Conservation (phyloP, 2,329 filamentous ascomycete species). For the Talaromyces marneffei region DNA sequence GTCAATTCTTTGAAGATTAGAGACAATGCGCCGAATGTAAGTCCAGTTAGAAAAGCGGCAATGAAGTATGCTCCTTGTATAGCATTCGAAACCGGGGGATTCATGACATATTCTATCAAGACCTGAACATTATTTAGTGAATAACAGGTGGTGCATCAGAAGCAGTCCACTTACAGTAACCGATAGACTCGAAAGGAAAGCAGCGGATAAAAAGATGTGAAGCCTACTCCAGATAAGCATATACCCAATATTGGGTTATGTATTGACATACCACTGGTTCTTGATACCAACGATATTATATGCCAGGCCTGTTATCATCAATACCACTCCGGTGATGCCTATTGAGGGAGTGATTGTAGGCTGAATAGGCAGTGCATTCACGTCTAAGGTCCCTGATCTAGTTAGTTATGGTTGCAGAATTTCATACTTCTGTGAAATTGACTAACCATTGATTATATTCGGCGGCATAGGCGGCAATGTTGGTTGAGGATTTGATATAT, state of each 20-base stretch:
- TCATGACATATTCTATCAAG: slow-evolving; percentile 84
- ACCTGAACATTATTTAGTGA: slow-evolving; percentile 38
- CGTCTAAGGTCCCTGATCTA: slow-evolving; percentile 17
- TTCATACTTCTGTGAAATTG: not conserved
- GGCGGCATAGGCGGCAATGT: not conserved
- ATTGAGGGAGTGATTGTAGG: slow-evolving; percentile 75
- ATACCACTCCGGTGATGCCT: slow-evolving; percentile 68
- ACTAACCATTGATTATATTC: slow-evolving; percentile 6
- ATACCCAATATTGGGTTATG: not conserved
- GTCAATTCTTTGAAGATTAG: slow-evolving; percentile 79
- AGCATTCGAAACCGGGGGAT: slow-evolving; percentile 64
- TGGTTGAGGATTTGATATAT: slow-evolving; percentile 11
- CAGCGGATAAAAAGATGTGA: slow-evolving; percentile 74
- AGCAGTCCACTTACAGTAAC: slow-evolving; percentile 50
- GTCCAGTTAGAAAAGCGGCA: slow-evolving; percentile 65
- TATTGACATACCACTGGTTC: slow-evolving; percentile 53
- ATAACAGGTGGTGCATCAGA: not conserved
- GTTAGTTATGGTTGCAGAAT: slow-evolving; percentile 3
- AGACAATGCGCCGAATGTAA: slow-evolving; percentile 66
- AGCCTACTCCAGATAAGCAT: slow-evolving; percentile 38
- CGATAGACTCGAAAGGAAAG: slow-evolving; percentile 65
- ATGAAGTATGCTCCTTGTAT: slow-evolving; percentile 84
- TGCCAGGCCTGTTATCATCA: slow-evolving; percentile 65
- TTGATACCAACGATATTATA: slow-evolving; percentile 78
- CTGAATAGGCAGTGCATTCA: slow-evolving; percentile 57